These are phyloP conservation scores for Neonectria faginata DNA, from an alignment of 2,329 filamentous ascomycete genomes.

Conservation along the genomic window DNA sequence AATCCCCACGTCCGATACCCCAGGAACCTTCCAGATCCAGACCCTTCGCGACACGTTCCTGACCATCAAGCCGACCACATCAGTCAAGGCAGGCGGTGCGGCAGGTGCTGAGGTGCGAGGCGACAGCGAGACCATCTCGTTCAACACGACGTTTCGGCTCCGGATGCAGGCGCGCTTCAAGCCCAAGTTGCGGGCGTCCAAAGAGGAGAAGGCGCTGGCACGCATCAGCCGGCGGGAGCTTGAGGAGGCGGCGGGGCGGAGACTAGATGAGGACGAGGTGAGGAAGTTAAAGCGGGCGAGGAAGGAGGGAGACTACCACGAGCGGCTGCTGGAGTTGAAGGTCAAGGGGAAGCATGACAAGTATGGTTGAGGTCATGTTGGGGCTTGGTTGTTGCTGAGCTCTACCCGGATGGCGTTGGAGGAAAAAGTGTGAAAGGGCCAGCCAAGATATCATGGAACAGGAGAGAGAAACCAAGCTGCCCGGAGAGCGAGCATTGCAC, in stretches of 20 bases:
- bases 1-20: constrained; percentile 72
- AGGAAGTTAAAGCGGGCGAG: constrained; percentile 83
- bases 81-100: constrained; percentile 55
- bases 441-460: constrained; percentile 1
- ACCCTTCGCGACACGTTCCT: constrained; percentile 79
- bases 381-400: background rate
- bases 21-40: constrained; percentile 79
- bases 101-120: constrained; percentile 76
- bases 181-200: constrained; percentile 80
- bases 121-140: constrained; percentile 75
- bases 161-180: constrained; percentile 98
- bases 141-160: constrained; percentile 79
- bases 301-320: constrained; percentile 89
- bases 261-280: constrained; percentile 87
- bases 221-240: constrained; percentile 90
- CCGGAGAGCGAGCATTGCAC: background rate
- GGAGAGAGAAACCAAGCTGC: background rate
- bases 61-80: constrained; percentile 66
- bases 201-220: constrained; percentile 84
- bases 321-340: constrained; percentile 85
- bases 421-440: background rate
- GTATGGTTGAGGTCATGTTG: constrained; percentile 56
- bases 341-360: constrained; percentile 96
- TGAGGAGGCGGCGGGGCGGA: constrained; percentile 81
- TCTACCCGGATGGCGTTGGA: no score